Base-by-base conservation (phyloP, 257 asterid species). In the Verbena officinalis region DNA sequence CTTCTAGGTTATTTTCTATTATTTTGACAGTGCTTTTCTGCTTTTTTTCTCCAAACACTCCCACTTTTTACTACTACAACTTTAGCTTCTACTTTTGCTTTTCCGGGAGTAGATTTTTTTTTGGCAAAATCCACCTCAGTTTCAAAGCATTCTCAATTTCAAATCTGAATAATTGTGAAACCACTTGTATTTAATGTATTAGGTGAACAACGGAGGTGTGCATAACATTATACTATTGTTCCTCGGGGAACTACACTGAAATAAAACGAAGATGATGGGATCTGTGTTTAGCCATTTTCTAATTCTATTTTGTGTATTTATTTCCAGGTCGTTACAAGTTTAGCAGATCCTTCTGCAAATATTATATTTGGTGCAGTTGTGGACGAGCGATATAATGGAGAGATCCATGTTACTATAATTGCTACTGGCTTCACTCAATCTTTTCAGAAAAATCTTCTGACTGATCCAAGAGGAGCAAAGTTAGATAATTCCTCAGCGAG, bases 281-380 rank as follows among this genome's bases (percentile, higher is more conserved):
- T 61, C n/a, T 20, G n/a, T 3, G 20, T 1, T 7, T 19, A 15
- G n/a, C 14, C 27, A 13, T 20, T 49, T 30, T 46, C 64, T 55
- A 1, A 64, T 24, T 53, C 13, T 31, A 0, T 15, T 24, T 4
- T 6, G 14, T 22, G 7, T 10, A 44, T 16, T 16, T 15, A 5
- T 57, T 62, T 69, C 56, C 84, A 94, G 99, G 98, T 94, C 67
- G 99, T 94, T 39, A 91, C 98, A 23, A 94, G 98, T 72, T 73
- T 94, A 77, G 99, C 99, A 58, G 99, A 94, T 62, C 98, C 99
- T 23, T 84, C 96, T 0, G 99, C 99, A 7, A 94, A 91, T 68
- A 94, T 94, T 31, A 94, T 91, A 72, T 94, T 94, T 72, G 99
- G 99, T 16, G 99, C 99, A 36, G 99, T 94, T 24, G 99, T 94